Evolutionary conservation across 1,284 basidiomycete genomes (phyloP), one percentile per base, ranked within the genome.

Genomic region (Microbotryum lychnidis-dioicae): DNA sequence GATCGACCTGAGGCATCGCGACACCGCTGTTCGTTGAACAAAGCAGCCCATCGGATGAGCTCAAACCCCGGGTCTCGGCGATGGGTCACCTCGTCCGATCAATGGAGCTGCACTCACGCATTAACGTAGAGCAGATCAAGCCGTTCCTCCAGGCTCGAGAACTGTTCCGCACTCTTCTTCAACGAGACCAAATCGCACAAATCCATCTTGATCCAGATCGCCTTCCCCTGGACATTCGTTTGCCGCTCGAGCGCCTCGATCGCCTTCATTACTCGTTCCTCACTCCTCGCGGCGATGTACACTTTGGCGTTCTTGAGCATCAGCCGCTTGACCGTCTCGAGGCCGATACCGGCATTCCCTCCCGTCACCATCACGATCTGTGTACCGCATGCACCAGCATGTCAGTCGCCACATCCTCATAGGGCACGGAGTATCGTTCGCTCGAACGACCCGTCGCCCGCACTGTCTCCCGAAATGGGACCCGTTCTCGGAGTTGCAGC

Each of bases 241-340:
- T 21, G 50, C 20, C 29, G 4, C 37, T 42, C 37, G 37, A 61
- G 47, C 33, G 80, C 76, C 14, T 75, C 69, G 57, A 87, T 84
- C 1, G 83, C 81, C 1, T 70, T 72, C 42, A 76, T 65, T 0
- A 80, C 83, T 58, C 80, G 82, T 31, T 73, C 67, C 60, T 75
- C 69, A 65, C 75, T 80, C 20, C 86, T 78, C 21, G 78, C 78
- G 3, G 82, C 83, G 65, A 87, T 76, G 71, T 85, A 86, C 0
- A 87, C 85, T 62, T 79, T 84, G 8, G 84, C 84, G 47, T 83
- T 81, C 58, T 79, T 79, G 9, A 72, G 65, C 47, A 86, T 77
- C 18, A 84, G 76, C 7, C 49, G 25, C 21, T 50, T 49, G 37
- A 31, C 49, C 16, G 57, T 67, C 27, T 65, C 53, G 50, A 46